Percentiles rank a stretch among this genome's conserved stretches.
phyloP scores from a whole-genome alignment of 495 filamentous ascomycete genomes.

The Trichocladium antarcticum region DNA sequence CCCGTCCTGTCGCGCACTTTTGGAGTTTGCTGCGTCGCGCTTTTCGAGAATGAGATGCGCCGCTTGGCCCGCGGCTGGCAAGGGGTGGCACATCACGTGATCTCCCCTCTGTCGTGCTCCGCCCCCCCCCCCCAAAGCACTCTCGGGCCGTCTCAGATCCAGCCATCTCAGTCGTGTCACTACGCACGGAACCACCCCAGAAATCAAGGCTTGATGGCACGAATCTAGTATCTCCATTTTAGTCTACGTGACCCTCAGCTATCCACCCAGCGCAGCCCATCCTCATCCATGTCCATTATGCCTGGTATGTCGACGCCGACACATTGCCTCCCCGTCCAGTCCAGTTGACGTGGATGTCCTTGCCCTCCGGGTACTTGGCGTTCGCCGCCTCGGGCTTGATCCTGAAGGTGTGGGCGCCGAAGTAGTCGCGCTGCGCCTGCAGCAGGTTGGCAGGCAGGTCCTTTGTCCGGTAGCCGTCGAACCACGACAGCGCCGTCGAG shows the following conservation, averaged over 20 bases:
- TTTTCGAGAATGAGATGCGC: conserved; percentile 14
- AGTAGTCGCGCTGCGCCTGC: conserved; percentile 98
- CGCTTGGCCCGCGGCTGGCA: not conserved
- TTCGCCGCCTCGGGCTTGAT: conserved; percentile 87
- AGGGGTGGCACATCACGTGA: no score
- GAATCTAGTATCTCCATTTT: conserved; percentile 9
- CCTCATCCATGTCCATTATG: conserved; percentile 44
- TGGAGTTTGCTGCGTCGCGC: conserved; percentile 19
- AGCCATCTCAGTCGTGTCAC: no score
- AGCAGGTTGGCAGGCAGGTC: conserved; percentile 94
- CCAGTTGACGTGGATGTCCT: conserved; percentile 99
- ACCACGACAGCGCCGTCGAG: conserved; percentile 92
- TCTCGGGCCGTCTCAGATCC: no score
- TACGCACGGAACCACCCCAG: not conserved
- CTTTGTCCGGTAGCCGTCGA: conserved; percentile 93
- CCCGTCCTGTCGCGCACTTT: conserved; percentile 13
- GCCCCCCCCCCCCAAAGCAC: no score
- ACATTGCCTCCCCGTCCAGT: conserved; percentile 95
- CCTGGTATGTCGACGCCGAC: conserved; percentile 92
- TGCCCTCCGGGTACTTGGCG: conserved; percentile 70
- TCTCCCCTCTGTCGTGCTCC: no score
- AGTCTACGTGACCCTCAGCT: conserved; percentile 7
- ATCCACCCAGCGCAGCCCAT: conserved; percentile 1
- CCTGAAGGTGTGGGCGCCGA: conserved; percentile 95
- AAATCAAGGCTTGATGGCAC: no score